Conservation (phyloP, 345 rosid genomes). For the Syzygium grande region DNA sequence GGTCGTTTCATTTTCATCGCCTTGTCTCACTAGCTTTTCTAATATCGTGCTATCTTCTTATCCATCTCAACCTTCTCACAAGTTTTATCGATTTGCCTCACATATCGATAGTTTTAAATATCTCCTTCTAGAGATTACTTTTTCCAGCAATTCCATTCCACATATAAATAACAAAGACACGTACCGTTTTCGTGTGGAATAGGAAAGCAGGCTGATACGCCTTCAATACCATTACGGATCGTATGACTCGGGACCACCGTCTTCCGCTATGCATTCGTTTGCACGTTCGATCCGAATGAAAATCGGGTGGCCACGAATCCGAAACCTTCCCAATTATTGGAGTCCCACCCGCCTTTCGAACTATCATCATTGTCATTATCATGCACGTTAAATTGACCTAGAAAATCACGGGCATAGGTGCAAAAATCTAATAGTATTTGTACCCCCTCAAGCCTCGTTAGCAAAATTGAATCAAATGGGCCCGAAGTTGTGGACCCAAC, state of each 20-base stretch:
- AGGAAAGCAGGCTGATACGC: not conserved
- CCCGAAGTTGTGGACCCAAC: not conserved
- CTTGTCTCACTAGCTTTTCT: no score
- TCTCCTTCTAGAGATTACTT: not conserved
- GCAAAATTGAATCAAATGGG: no score
- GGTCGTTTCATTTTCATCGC: no score
- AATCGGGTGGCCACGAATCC: not conserved
- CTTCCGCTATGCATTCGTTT: not conserved
- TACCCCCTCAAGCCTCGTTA: rapidly evolving
- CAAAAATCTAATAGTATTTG: no score
- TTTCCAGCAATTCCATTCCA: not conserved
- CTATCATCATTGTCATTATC: not conserved
- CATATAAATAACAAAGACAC: not conserved
- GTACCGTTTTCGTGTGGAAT: not conserved
- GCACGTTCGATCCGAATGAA: no score
- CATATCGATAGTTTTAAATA: not conserved
- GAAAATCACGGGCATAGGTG: not conserved
- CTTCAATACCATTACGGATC: not conserved
- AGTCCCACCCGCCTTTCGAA: not conserved
- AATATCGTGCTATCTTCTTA: no score
- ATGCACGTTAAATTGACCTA: not conserved
- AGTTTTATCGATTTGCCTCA: not conserved
- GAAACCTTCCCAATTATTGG: not conserved
- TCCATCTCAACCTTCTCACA: no score
- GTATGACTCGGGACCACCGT: not conserved